Evolutionary conservation across 1,284 basidiomycete genomes (phyloP).

Genomic region (Ustilago bromivora): DNA sequence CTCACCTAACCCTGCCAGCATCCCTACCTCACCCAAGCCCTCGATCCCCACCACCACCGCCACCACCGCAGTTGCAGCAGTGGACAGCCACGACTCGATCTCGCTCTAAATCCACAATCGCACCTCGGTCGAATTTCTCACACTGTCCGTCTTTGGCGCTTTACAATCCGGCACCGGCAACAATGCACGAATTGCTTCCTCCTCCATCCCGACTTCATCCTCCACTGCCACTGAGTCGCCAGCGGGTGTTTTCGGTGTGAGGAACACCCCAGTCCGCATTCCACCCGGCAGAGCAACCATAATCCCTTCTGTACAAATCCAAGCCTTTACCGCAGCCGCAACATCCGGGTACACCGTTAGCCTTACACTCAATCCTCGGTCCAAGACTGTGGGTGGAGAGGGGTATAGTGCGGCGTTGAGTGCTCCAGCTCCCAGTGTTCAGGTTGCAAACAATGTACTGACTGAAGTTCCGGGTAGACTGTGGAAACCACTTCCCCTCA

Average conservation of each 20-base stretch:
- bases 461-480: neutral
- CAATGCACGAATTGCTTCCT: constrained; percentile 13
- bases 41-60: neutral
- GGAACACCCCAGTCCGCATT: constrained; percentile 26
- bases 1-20: neutral
- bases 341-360: constrained; percentile 26
- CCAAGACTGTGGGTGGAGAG: neutral
- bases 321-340: constrained; percentile 28
- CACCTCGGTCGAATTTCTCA: constrained; percentile 26
- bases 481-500: constrained; percentile 26
- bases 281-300: neutral
- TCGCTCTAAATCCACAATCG: constrained; percentile 36
- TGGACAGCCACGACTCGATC: constrained; percentile 28
- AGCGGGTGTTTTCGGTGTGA: constrained; percentile 18
- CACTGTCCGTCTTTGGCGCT: constrained; percentile 37
- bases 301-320: constrained; percentile 27
- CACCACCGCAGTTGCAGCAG: neutral
- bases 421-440: constrained; percentile 9
- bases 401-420: constrained; percentile 11
- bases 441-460: neutral
- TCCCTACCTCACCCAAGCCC: too few relatives aligned
- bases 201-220: constrained; percentile 22
- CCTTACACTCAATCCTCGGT: constrained; percentile 22
- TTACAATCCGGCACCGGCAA: constrained; percentile 18
- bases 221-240: neutral